Base-by-base conservation (phyloP, 208 protist species). In the Leptomonas pyrrhocoris region DNA sequence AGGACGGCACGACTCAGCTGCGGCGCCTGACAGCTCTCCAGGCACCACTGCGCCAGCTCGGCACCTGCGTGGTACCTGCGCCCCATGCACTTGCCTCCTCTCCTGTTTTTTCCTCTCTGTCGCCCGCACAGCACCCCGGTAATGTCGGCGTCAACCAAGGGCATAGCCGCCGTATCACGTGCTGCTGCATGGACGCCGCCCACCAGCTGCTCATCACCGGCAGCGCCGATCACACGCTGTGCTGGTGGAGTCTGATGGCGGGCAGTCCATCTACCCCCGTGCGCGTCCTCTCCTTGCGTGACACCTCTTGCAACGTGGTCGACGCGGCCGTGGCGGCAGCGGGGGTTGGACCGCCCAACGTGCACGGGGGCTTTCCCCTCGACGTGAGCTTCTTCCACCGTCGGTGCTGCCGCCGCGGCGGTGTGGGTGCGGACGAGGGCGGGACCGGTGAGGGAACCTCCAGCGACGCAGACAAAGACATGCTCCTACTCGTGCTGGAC, bases 381-480 rank as follows among this genome's bases (percentile, higher is more conserved):
- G 91, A 94, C 66, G 72, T 93, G 19, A 88, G 85, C 54, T 87
- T 96, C 63, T 81, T 93, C 53, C 65, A 84, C 50, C 77, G 82
- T 1, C 60, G 31, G 3, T 27, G 30, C 46, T 18, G 25, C 48
- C 21, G 59, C 25, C 7, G 45, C 43, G 54, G 31, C 25, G 6
- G 43, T 18, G 62, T 18, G 25, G 27, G 9, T 7, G 48, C 7
- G 11, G 27, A 40, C 43, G 45, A 28, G 5, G 16, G 34, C 23
- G 28, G 21, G 11, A 31, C 2, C 21, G 49, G 48, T 16, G 12
- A 19, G 23, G 3, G 48, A 46, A 55, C 23, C 3, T 11, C 19
- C 11, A 28, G n/a, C 34, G 15, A 36, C 36, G 25, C 25, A 13
- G 74, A 61, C 15, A 61, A 85, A 8, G 80, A 65, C 13, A 54